A percentile compares a stretch with the other conserved stretches of the same genome.
Evolutionary conservation across 371 early-diverging fungal species (phyloP).

Genomic region (Chytridium lagenaria): DNA sequence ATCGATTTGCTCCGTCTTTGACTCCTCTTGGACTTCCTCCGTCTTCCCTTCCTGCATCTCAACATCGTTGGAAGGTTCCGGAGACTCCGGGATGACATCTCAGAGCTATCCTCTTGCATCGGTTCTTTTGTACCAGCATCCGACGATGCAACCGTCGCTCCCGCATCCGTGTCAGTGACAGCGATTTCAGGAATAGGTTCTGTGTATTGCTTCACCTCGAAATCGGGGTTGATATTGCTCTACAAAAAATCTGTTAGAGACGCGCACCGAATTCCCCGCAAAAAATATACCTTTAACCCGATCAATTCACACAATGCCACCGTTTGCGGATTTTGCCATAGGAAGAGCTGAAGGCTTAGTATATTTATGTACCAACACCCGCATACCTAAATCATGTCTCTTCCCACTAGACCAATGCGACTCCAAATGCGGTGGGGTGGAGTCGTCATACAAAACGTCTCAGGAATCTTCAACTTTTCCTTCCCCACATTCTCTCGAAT

Average conservation of each 20-base stretch:
- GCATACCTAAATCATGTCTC: not conserved
- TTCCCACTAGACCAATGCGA: constrained; percentile 6
- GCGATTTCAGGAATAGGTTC: not conserved
- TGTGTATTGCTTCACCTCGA: constrained; percentile 10
- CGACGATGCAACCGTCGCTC: not conserved
- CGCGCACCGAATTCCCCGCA: too few species aligned
- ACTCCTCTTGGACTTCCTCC: too few species aligned
- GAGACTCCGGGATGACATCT: too few species aligned
- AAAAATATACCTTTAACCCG: constrained; percentile 49
- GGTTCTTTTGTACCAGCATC: too few species aligned
- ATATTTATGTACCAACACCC: not conserved
- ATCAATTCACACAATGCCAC: constrained; percentile 63
- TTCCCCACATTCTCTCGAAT: constrained; percentile 47
- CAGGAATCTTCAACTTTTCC: constrained; percentile 63
- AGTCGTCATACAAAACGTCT: constrained; percentile 66
- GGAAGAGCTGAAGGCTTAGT: not conserved
- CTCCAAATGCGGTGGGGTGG: constrained; percentile 39
- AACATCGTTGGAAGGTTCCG: too few species aligned
- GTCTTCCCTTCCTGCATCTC: too few species aligned
- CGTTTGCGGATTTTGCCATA: constrained; percentile 72
- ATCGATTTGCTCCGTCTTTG: too few species aligned
- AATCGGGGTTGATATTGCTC: constrained; percentile 42
- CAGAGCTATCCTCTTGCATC: too few species aligned
- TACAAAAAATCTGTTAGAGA: not conserved
- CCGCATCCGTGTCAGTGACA: not conserved